These are phyloP conservation scores for Akanthomyces lecanii DNA, from an alignment of 2,329 filamentous ascomycete genomes.

Conservation along the genomic window DNA sequence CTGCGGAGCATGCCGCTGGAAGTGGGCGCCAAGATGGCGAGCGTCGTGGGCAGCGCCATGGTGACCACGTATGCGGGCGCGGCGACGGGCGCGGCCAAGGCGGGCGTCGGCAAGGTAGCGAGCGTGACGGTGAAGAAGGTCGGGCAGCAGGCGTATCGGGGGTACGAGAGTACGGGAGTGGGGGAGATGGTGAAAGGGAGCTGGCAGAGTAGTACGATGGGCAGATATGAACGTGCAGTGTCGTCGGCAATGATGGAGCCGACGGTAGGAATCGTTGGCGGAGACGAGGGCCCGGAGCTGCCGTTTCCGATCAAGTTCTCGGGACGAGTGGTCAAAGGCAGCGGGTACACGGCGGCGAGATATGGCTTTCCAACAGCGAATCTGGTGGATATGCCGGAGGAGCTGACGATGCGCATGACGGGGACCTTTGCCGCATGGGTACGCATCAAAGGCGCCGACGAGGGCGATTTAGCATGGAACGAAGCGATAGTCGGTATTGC, in stretches of 20 bases:
- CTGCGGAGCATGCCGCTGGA: constrained; percentile 62
- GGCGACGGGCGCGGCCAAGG: constrained; percentile 37
- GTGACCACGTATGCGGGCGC: constrained; percentile 41
- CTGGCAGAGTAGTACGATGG: constrained; percentile 36
- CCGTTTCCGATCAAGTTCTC: constrained; percentile 52
- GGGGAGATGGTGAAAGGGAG: constrained; percentile 25
- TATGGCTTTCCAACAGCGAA: constrained; percentile 52
- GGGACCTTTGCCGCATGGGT: constrained; percentile 66
- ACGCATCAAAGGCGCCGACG: constrained; percentile 18
- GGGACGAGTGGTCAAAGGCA: constrained; percentile 44
- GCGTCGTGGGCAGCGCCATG: constrained; percentile 43
- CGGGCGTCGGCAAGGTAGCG: constrained; percentile 34
- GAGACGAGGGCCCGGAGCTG: constrained; percentile 46
- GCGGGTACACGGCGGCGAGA: constrained; percentile 35
- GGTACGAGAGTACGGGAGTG: constrained; percentile 31
- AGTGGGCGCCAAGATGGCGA: constrained; percentile 55
- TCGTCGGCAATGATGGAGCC: constrained; percentile 30
- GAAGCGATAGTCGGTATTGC: constrained; percentile 55
- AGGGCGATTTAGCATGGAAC: constrained; percentile 46
- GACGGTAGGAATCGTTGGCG: constrained; percentile 38
- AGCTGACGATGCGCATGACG: constrained; percentile 49
- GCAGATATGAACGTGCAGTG: constrained; percentile 34
- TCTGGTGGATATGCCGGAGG: constrained; percentile 47
- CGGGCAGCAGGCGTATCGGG: constrained; percentile 35
- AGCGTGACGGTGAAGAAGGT: constrained; percentile 34